Evolutionary conservation across 768 basidiomycete species (phyloP).

Genomic region (Gloeopeniophorella convolvens): DNA sequence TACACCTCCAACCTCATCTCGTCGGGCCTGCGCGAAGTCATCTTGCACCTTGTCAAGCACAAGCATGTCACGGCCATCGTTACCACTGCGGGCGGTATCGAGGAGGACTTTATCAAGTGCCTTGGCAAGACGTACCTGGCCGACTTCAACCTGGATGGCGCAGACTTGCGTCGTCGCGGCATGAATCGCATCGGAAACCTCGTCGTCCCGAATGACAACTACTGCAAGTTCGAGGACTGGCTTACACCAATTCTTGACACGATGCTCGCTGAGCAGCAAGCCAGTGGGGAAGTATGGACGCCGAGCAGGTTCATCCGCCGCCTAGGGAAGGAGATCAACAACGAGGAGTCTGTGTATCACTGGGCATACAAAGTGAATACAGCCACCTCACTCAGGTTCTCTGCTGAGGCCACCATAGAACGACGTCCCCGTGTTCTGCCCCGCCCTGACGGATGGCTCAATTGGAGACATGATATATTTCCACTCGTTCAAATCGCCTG

Average conservation of each 20-base stretch:
- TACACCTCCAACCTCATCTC: slow-evolving; percentile 99
- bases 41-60: slow-evolving; percentile 89
- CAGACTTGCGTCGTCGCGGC: slow-evolving; percentile 78
- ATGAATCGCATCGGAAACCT: slow-evolving; percentile 98
- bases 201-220: slow-evolving; percentile 95
- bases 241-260: slow-evolving; percentile 86
- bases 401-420: slow-evolving; percentile 53
- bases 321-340: slow-evolving; percentile 94
- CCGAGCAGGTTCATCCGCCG: slow-evolving; percentile 91
- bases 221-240: slow-evolving; percentile 99
- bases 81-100: slow-evolving; percentile 96
- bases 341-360: slow-evolving; percentile 97
- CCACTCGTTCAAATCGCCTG: slow-evolving; percentile 86
- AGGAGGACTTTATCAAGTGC: slow-evolving; percentile 99
- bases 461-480: slow-evolving; percentile 99
- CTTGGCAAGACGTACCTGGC: slow-evolving; percentile 94
- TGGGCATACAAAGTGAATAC: slow-evolving; percentile 95
- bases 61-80: slow-evolving; percentile 85
- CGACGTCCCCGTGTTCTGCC: slow-evolving; percentile 97
- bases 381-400: slow-evolving; percentile 17
- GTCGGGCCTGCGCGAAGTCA: slow-evolving; percentile 90
- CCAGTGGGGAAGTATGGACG: slow-evolving; percentile 68
- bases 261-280: slow-evolving; percentile 86
- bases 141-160: slow-evolving; percentile 89
- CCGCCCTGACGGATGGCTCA: slow-evolving; percentile 95